Conservation (phyloP, 164 flowering plant species). For the Vitis amurensis region DNA sequence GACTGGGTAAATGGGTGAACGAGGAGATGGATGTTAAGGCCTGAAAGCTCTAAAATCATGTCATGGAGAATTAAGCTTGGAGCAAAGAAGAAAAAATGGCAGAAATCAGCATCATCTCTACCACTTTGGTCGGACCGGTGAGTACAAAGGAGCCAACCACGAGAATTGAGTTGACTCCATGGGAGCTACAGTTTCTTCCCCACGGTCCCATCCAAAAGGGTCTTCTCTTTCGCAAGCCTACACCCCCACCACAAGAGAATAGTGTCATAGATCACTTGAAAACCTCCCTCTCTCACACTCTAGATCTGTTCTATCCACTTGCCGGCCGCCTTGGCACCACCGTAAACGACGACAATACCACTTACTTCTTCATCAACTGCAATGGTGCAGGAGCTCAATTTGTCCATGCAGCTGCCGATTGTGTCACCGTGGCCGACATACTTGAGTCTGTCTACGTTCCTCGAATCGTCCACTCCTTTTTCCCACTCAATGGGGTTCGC, state of each 20-base stretch:
- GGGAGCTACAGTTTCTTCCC: constrained; percentile 1
- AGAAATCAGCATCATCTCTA: too few species aligned
- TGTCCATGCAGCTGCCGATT: constrained; percentile 37
- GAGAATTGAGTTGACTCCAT: too few species aligned
- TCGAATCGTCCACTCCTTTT: constrained; percentile 27
- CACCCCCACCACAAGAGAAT: not conserved
- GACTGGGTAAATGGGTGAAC: too few species aligned
- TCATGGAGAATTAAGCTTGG: not conserved
- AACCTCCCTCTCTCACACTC: constrained; percentile 18
- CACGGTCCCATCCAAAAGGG: constrained; percentile 30
- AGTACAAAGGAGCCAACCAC: too few species aligned
- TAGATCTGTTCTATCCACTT: constrained; percentile 31
- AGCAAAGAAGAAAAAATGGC: too few species aligned
- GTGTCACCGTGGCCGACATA: constrained; percentile 33
- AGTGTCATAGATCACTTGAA: too few species aligned
- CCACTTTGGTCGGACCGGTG: too few species aligned
- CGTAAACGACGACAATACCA: constrained; percentile 16
- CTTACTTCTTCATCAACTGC: constrained; percentile 30
- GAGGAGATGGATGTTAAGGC: too few species aligned
- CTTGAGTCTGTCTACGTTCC: constrained; percentile 27
- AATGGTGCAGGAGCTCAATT: constrained; percentile 43
- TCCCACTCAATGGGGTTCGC: constrained; percentile 17
- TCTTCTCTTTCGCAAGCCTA: constrained; percentile 28
- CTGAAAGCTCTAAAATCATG: too few species aligned
- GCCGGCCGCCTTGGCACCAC: constrained; percentile 42